phyloP scores from a whole-genome alignment of 75 land plant species.

The Cryptomeria japonica region DNA sequence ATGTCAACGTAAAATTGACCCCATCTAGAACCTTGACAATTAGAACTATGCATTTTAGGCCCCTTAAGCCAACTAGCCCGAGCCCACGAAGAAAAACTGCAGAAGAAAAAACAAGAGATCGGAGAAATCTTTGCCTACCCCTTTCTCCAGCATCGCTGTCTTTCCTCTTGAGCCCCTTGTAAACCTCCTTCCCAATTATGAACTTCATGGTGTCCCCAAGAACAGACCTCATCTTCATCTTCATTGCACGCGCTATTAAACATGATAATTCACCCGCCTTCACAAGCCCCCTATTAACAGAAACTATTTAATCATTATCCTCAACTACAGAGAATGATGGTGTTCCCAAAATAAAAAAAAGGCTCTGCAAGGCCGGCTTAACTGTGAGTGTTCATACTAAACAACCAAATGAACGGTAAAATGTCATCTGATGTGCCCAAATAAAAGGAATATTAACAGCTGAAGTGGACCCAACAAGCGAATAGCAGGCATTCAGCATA shows the following conservation, averaged over 20 bases:
- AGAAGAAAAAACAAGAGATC: background rate
- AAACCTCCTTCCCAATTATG: slow-evolving; percentile 33
- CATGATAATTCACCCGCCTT: slow-evolving; percentile 2
- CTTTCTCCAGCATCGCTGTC: slow-evolving; percentile 64
- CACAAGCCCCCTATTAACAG: background rate
- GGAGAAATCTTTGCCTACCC: slow-evolving; percentile 20
- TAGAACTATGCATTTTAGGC: background rate
- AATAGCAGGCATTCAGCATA: background rate
- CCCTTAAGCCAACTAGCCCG: background rate
- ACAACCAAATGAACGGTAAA: background rate
- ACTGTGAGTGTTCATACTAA: background rate
- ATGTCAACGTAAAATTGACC: too few relatives aligned
- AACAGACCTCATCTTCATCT: slow-evolving; percentile 1
- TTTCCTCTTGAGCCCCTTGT: slow-evolving; percentile 54
- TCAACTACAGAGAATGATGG: background rate
- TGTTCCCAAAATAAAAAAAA: background rate
- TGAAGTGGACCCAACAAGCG: background rate
- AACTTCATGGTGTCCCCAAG: slow-evolving; percentile 26
- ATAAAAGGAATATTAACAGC: background rate
- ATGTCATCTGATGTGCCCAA: background rate
- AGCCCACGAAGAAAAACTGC: background rate
- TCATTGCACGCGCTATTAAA: background rate
- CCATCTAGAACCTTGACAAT: background rate
- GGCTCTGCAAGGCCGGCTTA: background rate
- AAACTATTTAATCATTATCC: background rate